phyloP scores from a whole-genome alignment of 2,329 filamentous ascomycete genomes.

The Epichloe coenophiala region DNA sequence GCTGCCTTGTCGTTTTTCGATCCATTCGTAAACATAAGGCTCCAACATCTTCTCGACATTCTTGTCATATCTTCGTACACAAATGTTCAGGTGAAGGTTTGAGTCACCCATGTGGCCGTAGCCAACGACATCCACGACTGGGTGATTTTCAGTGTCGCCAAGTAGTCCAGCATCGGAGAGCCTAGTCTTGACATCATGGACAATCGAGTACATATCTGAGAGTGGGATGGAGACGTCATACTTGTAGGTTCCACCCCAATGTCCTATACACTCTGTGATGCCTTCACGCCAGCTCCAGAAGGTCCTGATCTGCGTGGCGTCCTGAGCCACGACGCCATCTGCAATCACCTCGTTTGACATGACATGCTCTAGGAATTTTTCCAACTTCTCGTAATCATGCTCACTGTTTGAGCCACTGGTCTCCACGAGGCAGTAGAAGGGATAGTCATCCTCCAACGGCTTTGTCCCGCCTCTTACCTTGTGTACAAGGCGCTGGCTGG shows the following conservation, averaged over 20 bases:
- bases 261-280: constrained; percentile 75
- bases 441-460: constrained; percentile 71
- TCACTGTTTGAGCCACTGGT: constrained; percentile 90
- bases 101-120: constrained; percentile 98
- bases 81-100: constrained; percentile 88
- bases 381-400: constrained; percentile 85
- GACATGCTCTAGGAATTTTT: constrained; percentile 79
- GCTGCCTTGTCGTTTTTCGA: constrained; percentile 72
- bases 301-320: constrained; percentile 74
- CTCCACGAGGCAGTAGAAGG: constrained; percentile 94
- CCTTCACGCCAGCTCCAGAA: constrained; percentile 92
- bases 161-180: constrained; percentile 64
- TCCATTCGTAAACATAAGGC: constrained; percentile 97
- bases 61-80: constrained; percentile 71
- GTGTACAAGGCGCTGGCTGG: constrained; percentile 66
- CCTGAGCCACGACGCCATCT: constrained; percentile 84
- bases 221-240: constrained; percentile 95
- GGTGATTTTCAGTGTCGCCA: constrained; percentile 59
- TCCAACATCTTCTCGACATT: constrained; percentile 77
- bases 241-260: constrained; percentile 94
- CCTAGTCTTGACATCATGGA: constrained; percentile 67
- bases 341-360: constrained; percentile 76
- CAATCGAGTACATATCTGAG: constrained; percentile 71
- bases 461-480: constrained; percentile 65
- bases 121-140: constrained; percentile 81